A percentile compares a stretch with the other conserved stretches of the same genome.
Conservation (phyloP, 345 rosid genomes). For the Zanthoxylum bungeanum region DNA sequence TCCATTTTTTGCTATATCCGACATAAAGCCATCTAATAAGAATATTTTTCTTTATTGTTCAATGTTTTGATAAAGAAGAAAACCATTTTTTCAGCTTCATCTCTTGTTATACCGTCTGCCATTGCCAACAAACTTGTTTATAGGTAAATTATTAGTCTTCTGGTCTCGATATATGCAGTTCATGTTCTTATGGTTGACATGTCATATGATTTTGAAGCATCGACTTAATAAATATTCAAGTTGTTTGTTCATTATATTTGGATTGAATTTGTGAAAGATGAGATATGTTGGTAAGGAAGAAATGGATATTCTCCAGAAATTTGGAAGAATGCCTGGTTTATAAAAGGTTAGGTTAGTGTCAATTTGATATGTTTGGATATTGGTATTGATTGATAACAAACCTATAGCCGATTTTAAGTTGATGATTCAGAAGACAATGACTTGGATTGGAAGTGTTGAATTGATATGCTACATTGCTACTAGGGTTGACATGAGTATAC, state of each 20-base stretch:
- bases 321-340: background rate
- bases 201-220: background rate
- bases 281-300: background rate
- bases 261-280: background rate
- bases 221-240: background rate
- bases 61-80: background rate
- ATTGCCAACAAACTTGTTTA: background rate
- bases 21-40: background rate
- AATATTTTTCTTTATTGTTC: background rate
- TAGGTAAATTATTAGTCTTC: background rate
- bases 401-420: background rate
- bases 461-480: too few species aligned
- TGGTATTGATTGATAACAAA: background rate
- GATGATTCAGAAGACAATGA: background rate
- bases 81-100: background rate
- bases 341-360: background rate
- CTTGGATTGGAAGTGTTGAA: background rate
- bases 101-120: background rate
- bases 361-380: background rate
- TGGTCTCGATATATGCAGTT: background rate
- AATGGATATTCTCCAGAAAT: background rate
- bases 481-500: background rate
- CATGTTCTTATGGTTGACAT: background rate
- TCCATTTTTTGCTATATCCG: background rate
- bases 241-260: background rate